phyloP scores from a whole-genome alignment of 345 rosid genomes.

The Salix viminalis region DNA sequence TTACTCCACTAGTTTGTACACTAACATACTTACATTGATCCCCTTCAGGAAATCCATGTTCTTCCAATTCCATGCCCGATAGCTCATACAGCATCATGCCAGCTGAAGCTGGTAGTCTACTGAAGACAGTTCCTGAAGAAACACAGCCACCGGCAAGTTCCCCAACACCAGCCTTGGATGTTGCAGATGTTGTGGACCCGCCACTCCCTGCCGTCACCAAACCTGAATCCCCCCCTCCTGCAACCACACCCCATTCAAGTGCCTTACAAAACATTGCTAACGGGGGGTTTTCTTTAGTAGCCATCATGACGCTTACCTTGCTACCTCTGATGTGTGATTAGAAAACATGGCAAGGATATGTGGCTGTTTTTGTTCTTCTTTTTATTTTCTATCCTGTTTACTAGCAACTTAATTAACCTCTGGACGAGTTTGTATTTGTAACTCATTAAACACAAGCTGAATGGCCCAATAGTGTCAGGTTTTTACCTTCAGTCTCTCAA shows the following conservation, averaged over 20 bases:
- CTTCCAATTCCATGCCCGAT: slow-evolving; percentile 34
- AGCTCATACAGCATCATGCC: slow-evolving; percentile 43
- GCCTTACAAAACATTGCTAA: slow-evolving; percentile 20
- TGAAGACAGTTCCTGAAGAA: slow-evolving; percentile 9
- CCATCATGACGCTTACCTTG: slow-evolving; percentile 29
- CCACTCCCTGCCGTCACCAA: slow-evolving; percentile 66
- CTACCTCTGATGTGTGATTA: slow-evolving; percentile 14
- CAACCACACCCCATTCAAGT: slow-evolving; percentile 26
- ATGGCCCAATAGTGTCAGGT: background rate
- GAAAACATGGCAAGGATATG: background rate
- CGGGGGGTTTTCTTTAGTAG: slow-evolving; percentile 30
- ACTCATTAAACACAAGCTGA: background rate
- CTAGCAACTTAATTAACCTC: background rate
- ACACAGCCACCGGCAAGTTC: slow-evolving; percentile 17
- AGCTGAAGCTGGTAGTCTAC: slow-evolving; percentile 43
- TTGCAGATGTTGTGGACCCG: slow-evolving; percentile 60
- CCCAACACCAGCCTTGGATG: slow-evolving; percentile 44
- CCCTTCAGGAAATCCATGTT: slow-evolving; percentile 60
- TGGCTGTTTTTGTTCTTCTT: background rate
- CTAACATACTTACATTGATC: background rate
- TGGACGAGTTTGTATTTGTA: background rate
- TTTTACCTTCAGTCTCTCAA: background rate
- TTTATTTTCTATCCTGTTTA: background rate
- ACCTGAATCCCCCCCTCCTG: slow-evolving; percentile 3
- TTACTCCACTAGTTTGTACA: background rate